These are phyloP conservation scores for Melanopsichium pennsylvanicum DNA, from an alignment of 1,284 basidiomycete genomes.

Conservation along the genomic window DNA sequence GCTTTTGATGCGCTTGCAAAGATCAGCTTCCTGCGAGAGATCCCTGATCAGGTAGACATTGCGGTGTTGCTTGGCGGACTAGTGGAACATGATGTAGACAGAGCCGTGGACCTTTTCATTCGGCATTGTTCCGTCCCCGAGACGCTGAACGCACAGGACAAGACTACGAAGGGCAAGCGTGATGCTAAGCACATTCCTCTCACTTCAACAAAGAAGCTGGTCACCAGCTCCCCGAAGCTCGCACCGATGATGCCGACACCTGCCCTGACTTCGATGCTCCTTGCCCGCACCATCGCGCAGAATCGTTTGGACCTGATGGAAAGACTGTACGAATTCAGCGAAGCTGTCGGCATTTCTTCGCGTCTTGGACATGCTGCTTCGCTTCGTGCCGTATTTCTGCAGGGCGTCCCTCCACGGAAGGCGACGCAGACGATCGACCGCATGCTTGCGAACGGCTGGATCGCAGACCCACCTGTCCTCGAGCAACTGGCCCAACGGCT, in stretches of 20 bases:
- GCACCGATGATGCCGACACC: constrained; percentile 35
- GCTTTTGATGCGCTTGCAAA: constrained; percentile 38
- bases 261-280: constrained; percentile 15
- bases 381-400: constrained; percentile 4
- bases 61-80: constrained; percentile 31
- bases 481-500: constrained; percentile 20
- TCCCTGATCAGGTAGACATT: constrained; percentile 35
- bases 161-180: not conserved
- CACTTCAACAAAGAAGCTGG: too few species aligned
- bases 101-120: constrained; percentile 29
- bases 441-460: constrained; percentile 11
- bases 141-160: not conserved
- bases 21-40: constrained; percentile 18
- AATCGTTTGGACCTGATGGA: constrained; percentile 22
- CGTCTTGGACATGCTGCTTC: constrained; percentile 2
- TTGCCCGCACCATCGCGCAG: constrained; percentile 17
- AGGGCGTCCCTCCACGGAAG: constrained; percentile 3
- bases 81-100: constrained; percentile 28
- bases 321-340: constrained; percentile 13
- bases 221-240: not conserved
- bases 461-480: constrained; percentile 9
- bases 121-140: constrained; percentile 18
- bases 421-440: not conserved
- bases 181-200: too few species aligned
- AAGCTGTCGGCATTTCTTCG: constrained; percentile 11